A percentile compares a stretch with the other conserved stretches of the same genome.
phyloP scores from a whole-genome alignment of 768 basidiomycete genomes.

The Boletus sp. region DNA sequence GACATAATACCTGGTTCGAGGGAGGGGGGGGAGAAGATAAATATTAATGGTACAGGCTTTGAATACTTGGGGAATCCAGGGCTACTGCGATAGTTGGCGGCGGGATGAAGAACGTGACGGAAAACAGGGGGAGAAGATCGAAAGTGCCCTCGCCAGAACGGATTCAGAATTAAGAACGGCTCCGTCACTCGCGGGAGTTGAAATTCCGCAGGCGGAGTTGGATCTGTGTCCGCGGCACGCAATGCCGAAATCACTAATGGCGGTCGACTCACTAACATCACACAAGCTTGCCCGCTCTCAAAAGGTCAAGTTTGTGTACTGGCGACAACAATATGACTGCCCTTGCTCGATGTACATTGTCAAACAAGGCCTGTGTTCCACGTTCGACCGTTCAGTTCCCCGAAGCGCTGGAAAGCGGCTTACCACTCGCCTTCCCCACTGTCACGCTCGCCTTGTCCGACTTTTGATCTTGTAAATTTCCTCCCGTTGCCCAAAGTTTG shows the following conservation, averaged over 20 bases:
- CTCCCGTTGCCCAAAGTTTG: constrained; percentile 86
- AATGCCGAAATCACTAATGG: constrained; percentile 7
- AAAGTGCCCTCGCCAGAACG: background rate
- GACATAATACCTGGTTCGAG: constrained; percentile 17
- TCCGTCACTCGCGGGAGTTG: constrained; percentile 10
- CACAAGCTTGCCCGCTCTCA: background rate
- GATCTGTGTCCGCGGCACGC: constrained; percentile 4
- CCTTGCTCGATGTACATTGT: background rate
- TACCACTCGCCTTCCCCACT: background rate
- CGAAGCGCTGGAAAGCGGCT: constrained; percentile 4
- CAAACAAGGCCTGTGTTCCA: background rate
- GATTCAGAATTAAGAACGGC: constrained; percentile 12
- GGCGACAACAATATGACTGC: background rate
- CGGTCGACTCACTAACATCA: background rate
- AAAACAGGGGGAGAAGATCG: constrained; percentile 19
- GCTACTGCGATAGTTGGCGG: constrained; percentile 2
- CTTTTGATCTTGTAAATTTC: constrained; percentile 71
- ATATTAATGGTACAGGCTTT: background rate
- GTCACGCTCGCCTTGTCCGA: constrained; percentile 18
- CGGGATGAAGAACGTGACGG: background rate
- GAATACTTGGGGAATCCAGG: background rate
- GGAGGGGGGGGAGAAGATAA: background rate
- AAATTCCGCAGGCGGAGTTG: constrained; percentile 17
- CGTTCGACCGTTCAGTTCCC: background rate
- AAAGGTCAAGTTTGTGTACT: background rate